A percentile compares a stretch with the other conserved stretches of the same genome.
These are phyloP conservation scores for Colletotrichum theobromicola DNA, from an alignment of 2,329 filamentous ascomycete genomes.

Conservation along the genomic window DNA sequence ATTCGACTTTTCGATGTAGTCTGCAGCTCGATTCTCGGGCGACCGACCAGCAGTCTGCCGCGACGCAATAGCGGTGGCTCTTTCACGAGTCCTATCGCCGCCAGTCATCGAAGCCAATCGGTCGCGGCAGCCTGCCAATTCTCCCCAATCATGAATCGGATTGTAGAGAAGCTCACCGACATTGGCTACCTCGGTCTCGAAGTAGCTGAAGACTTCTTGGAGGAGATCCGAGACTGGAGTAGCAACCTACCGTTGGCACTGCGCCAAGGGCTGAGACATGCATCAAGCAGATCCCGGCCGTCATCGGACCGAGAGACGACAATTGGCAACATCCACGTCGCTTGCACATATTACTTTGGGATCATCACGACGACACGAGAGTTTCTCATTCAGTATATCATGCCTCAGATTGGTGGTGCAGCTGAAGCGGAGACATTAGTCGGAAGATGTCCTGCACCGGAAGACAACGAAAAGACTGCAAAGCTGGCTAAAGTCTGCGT, in stretches of 20 bases:
- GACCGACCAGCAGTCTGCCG: slow-evolving; percentile 39
- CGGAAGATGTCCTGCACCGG: slow-evolving; percentile 22
- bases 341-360: slow-evolving; percentile 63
- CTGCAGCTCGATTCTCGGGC: slow-evolving; percentile 41
- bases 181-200: slow-evolving; percentile 35
- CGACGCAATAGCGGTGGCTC: slow-evolving; percentile 21
- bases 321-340: slow-evolving; percentile 58
- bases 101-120: slow-evolving; percentile 26
- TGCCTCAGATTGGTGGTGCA: slow-evolving; percentile 31
- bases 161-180: slow-evolving; percentile 46
- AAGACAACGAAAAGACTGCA: not conserved
- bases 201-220: slow-evolving; percentile 44
- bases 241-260: slow-evolving; percentile 43
- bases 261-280: slow-evolving; percentile 25
- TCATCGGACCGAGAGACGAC: slow-evolving; percentile 32
- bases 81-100: slow-evolving; percentile 25
- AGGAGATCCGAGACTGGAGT: slow-evolving; percentile 50
- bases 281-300: not conserved
- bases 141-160: slow-evolving; percentile 47
- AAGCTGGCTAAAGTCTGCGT: slow-evolving; percentile 57
- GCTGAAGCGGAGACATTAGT: slow-evolving; percentile 26
- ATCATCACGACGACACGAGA: slow-evolving; percentile 62
- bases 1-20: slow-evolving; percentile 42
- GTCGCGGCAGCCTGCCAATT: slow-evolving; percentile 47
- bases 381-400: slow-evolving; percentile 56